Percentiles rank a stretch among this genome's conserved stretches.
These are phyloP conservation scores for Citrus cavaleriei DNA, from an alignment of 345 rosid genomes.

Conservation along the genomic window DNA sequence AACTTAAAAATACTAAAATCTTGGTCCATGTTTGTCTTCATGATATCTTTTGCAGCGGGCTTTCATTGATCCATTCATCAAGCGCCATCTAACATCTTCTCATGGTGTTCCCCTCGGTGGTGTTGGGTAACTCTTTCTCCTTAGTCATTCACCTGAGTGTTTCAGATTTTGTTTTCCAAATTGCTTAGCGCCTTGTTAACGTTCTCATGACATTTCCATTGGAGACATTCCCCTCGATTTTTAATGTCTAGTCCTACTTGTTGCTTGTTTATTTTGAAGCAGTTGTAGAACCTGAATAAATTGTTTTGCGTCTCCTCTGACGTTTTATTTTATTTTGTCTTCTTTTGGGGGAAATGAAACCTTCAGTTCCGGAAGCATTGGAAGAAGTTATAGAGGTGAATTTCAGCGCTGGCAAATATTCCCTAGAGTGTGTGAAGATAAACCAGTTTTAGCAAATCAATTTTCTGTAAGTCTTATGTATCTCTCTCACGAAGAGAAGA, in stretches of 20 bases:
- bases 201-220: background rate
- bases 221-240: background rate
- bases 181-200: background rate
- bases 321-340: background rate
- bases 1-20: background rate
- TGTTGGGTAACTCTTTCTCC: constrained; percentile 57
- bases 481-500: background rate
- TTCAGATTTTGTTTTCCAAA: background rate
- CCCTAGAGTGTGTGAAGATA: constrained; percentile 70
- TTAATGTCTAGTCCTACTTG: background rate
- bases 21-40: background rate
- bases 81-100: constrained; percentile 50
- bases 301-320: background rate
- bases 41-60: constrained; percentile 37
- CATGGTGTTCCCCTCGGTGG: constrained; percentile 90
- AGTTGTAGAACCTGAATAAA: background rate
- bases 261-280: background rate
- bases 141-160: background rate
- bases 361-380: constrained; percentile 85
- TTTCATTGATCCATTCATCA: constrained; percentile 60
- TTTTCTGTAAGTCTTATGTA: constrained; percentile 76
- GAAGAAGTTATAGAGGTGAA: constrained; percentile 88
- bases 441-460: constrained; percentile 79
- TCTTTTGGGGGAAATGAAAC: background rate
- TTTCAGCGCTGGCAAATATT: constrained; percentile 84